phyloP scores from a whole-genome alignment of 2,329 filamentous ascomycete species.

The Monilinia fructigena region DNA sequence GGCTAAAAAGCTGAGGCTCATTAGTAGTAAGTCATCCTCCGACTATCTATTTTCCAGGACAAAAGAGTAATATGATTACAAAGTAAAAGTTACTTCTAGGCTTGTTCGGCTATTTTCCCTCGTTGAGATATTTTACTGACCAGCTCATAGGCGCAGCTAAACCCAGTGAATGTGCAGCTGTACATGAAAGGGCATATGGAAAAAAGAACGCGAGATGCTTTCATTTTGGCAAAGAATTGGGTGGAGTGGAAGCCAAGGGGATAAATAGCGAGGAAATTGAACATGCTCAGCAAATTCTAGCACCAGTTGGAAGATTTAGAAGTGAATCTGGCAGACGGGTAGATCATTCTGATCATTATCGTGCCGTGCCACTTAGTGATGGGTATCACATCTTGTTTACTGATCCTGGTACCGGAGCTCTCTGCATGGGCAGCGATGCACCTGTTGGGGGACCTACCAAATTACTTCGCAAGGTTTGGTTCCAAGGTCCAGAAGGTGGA shows the following conservation, averaged over 20 bases:
- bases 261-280: conserved; percentile 24
- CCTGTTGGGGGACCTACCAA: conserved; percentile 55
- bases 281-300: conserved; percentile 25
- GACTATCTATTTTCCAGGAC: not conserved
- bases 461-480: conserved; percentile 58
- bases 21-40: conserved; percentile 50
- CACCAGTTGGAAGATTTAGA: conserved; percentile 24
- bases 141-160: conserved; percentile 45
- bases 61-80: not conserved
- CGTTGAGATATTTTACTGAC: not conserved
- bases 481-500: conserved; percentile 41
- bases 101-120: not conserved
- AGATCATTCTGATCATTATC: conserved; percentile 55
- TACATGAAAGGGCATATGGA: conserved; percentile 36
- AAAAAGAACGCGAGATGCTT: conserved; percentile 27
- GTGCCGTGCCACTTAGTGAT: conserved; percentile 63
- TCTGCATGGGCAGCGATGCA: conserved; percentile 62
- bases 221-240: conserved; percentile 36
- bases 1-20: conserved; percentile 57
- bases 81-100: not conserved
- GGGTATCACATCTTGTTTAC: conserved; percentile 64
- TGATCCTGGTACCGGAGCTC: conserved; percentile 54
- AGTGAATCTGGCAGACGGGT: conserved; percentile 29
- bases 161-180: conserved; percentile 39
- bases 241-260: conserved; percentile 24